Percentiles rank a stretch among this genome's conserved stretches.
These are phyloP conservation scores for Dillenia suffruticosa DNA, from an alignment of 164 flowering plant species.

Conservation along the genomic window DNA sequence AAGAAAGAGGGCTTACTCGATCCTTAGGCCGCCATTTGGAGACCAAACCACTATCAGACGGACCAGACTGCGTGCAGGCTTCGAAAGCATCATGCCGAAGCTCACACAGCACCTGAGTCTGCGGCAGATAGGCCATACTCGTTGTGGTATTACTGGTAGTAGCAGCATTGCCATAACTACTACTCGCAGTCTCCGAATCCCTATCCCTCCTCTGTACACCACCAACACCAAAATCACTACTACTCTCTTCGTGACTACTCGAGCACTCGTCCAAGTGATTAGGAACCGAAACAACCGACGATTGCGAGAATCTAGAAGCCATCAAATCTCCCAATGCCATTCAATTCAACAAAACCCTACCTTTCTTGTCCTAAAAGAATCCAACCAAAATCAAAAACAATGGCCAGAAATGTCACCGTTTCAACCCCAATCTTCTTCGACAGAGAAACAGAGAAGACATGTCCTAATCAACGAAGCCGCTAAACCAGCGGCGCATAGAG, in stretches of 20 bases:
- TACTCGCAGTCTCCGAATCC: constrained; percentile 49
- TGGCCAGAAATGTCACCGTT: neutral
- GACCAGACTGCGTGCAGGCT: constrained; percentile 54
- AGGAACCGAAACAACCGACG: constrained; percentile 35
- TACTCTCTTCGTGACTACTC: constrained; percentile 24
- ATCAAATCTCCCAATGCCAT: constrained; percentile 99
- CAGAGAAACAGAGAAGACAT: neutral
- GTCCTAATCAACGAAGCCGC: constrained; percentile 71
- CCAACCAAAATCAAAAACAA: no score
- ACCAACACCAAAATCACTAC: constrained; percentile 16
- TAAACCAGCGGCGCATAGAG: constrained; percentile 82
- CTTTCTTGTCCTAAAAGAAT: neutral
- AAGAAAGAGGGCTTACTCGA: constrained; percentile 43
- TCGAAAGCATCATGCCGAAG: constrained; percentile 83
- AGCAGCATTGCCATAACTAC: constrained; percentile 34
- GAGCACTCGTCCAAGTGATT: constrained; percentile 58
- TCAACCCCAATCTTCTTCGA: neutral
- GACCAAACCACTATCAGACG: constrained; percentile 68
- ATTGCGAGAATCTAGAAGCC: constrained; percentile 77
- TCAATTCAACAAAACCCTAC: constrained; percentile 23
- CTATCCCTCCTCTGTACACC: constrained; percentile 32
- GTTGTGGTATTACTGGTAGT: constrained; percentile 26
- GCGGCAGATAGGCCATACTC: constrained; percentile 82
- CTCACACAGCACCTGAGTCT: constrained; percentile 66
- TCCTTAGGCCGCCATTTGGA: constrained; percentile 93